These are phyloP conservation scores for Samsoniella hepiali DNA, from an alignment of 2,329 filamentous ascomycete species.

Conservation along the genomic window DNA sequence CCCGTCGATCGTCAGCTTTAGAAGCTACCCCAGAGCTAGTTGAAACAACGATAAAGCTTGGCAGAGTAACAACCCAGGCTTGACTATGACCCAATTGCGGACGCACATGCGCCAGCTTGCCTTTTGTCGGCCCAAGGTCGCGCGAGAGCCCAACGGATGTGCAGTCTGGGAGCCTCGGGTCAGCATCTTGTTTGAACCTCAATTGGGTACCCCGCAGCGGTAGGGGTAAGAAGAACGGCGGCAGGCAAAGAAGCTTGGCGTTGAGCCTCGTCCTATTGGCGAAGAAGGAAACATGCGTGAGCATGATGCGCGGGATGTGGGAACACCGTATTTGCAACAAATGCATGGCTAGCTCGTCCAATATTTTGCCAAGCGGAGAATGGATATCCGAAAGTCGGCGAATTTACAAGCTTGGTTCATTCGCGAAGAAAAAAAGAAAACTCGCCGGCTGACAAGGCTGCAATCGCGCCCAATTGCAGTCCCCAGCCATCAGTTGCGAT, in stretches of 20 bases:
- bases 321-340: not conserved
- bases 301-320: slow-evolving; percentile 1
- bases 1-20: not conserved
- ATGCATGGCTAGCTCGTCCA: not conserved
- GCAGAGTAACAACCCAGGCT: not conserved
- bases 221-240: not conserved
- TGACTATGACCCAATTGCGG: not conserved
- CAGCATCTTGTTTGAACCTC: slow-evolving; percentile 16
- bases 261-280: not conserved
- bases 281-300: not conserved
- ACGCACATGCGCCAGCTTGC: not conserved
- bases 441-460: not conserved
- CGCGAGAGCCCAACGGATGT: not conserved
- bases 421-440: not conserved
- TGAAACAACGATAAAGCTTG: not conserved
- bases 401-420: slow-evolving; percentile 7
- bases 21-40: not conserved
- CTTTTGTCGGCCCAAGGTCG: not conserved
- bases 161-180: not conserved
- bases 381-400: not conserved
- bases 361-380: not conserved
- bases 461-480: not conserved
- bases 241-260: not conserved
- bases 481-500: not conserved
- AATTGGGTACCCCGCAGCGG: not conserved